Base-by-base conservation (phyloP, 768 basidiomycete species). In the Gyrodon lividus region DNA sequence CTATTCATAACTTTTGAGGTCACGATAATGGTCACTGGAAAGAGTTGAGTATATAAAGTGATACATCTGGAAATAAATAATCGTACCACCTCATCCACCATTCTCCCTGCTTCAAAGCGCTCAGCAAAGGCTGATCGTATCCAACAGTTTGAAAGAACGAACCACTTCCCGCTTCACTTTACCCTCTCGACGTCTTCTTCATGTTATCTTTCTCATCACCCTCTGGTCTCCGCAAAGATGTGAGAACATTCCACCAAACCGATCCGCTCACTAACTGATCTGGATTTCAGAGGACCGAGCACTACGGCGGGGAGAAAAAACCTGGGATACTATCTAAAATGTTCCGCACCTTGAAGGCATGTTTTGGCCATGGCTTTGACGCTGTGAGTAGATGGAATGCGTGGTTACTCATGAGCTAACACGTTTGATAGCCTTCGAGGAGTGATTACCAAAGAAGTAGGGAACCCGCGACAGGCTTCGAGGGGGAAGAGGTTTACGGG, bases 341-440 rank as follows among this genome's bases (percentile, higher is more conserved):
- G 10, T 48, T 45, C 22, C 42, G 43, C 44, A 46, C 42, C 2
- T 39, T 67, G 35, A 67, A 57, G 48, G 59, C 62, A 35, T 67
- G 62, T 43, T 55, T 61, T 35, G 54, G 59, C 7, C 47, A 57
- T 7, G 53, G 50, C 38, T 51, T 52, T 20, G 52, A 66, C 14
- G 28, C 34, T 24, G 62, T 66, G 43, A 39, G 62, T 51, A 17
- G 19, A 28, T 17, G 28, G 7, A 16, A 16, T 12, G n/a, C 24
- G 6, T 31, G 31, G 2, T 12, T 12, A 31, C 19, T 5, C 30
- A 16, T 48, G 22, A 9, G 8, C 24, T 47, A 16, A 54, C 17
- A 12, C 40, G 3, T 40, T 26, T 7, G 5, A 7, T 14, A 53
- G 64, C 44, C 59, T 20, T 53, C 57, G 19, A 67, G 50, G 39